phyloP scores from a whole-genome alignment of 2,329 filamentous ascomycete genomes.

The Aureobasidium vineae region DNA sequence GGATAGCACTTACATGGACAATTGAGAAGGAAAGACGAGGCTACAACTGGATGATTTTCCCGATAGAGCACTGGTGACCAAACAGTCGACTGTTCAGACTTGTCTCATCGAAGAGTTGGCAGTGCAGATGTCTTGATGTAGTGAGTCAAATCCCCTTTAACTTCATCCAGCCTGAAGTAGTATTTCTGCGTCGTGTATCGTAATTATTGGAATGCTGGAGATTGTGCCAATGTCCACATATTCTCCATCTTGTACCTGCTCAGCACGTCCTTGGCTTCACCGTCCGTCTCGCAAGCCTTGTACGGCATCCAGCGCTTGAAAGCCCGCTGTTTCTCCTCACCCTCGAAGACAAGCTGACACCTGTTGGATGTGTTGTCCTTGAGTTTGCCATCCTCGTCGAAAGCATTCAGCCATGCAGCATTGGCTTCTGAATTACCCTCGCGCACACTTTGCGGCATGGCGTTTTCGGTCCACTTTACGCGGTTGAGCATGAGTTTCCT shows the following conservation, averaged over 20 bases:
- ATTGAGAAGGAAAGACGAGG: too few species aligned
- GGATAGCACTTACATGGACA: too few species aligned
- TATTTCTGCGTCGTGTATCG: conserved; percentile 1
- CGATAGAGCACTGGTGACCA: too few species aligned
- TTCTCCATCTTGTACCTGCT: conserved; percentile 85
- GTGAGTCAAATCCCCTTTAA: too few species aligned
- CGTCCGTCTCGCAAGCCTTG: conserved; percentile 89
- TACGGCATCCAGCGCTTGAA: conserved; percentile 82
- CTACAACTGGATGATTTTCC: too few species aligned
- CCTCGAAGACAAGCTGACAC: conserved; percentile 85
- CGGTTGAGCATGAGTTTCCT: conserved; percentile 92
- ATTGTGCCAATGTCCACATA: conserved; percentile 86
- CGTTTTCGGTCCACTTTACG: conserved; percentile 92
- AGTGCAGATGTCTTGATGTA: too few species aligned
- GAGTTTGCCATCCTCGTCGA: conserved; percentile 72
- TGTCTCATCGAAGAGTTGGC: too few species aligned
- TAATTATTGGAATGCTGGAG: conserved; percentile 22
- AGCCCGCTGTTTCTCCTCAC: conserved; percentile 72
- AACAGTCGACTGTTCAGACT: too few species aligned
- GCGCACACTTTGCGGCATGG: conserved; percentile 57
- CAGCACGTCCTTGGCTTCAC: conserved; percentile 78
- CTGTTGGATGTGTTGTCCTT: conserved; percentile 81
- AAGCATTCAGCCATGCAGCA: conserved; percentile 71
- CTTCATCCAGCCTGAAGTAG: too few species aligned
- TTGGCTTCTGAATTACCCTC: conserved; percentile 61